phyloP scores from a whole-genome alignment of 2,329 filamentous ascomycete species.

The Lithohypha guttulata region DNA sequence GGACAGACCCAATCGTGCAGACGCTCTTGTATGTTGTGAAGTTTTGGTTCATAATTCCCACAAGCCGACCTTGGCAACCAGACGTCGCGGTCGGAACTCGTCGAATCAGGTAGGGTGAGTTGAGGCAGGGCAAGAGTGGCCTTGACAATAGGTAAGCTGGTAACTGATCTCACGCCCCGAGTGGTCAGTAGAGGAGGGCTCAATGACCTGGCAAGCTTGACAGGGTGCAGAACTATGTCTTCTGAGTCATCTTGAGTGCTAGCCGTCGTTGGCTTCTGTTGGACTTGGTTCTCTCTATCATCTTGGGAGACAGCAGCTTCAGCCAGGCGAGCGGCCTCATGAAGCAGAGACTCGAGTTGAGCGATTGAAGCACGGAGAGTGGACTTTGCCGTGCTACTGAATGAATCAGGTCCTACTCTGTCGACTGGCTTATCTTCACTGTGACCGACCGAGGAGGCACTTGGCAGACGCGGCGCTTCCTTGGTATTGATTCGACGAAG shows the following conservation, averaged over 20 bases:
- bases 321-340: slow-evolving; percentile 3
- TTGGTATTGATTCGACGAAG: slow-evolving; percentile 3
- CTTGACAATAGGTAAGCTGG: slow-evolving; percentile 1
- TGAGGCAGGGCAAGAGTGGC: neutral
- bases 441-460: neutral
- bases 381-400: no score
- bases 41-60: neutral
- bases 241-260: neutral
- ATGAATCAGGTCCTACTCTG: no score
- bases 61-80: no score
- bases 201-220: no score
- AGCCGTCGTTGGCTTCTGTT: neutral
- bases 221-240: no score
- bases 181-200: neutral
- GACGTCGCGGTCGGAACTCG: neutral
- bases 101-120: neutral
- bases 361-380: slow-evolving; percentile 4
- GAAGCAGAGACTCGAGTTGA: slow-evolving; percentile 3
- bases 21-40: neutral
- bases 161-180: neutral
- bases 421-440: no score
- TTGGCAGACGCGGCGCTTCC: slow-evolving; percentile 2
- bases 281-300: neutral
- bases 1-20: neutral
- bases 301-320: neutral